Conservation (phyloP, 495 filamentous ascomycete genomes). For the Oidiodendron maius region DNA sequence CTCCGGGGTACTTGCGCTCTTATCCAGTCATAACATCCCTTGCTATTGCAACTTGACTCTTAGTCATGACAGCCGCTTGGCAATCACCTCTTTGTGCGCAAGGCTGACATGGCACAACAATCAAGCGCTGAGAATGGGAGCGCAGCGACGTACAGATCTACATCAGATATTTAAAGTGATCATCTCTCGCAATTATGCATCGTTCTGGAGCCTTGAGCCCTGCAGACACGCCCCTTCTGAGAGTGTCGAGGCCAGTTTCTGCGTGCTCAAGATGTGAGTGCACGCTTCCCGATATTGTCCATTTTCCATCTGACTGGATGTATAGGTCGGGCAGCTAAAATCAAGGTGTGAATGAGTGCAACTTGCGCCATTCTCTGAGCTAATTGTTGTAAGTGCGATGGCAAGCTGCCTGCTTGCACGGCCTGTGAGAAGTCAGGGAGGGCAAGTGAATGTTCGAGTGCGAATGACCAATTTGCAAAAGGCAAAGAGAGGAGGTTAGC, state of each 20-base stretch:
- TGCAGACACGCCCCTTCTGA: slow-evolving; percentile 69
- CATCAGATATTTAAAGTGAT: background rate
- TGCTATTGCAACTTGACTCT: too few relatives aligned
- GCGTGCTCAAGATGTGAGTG: slow-evolving; percentile 81
- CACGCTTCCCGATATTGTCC: background rate
- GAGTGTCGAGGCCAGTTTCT: slow-evolving; percentile 85
- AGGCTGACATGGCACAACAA: background rate
- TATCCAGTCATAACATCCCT: too few relatives aligned
- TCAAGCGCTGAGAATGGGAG: background rate
- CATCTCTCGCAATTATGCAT: slow-evolving; percentile 2
- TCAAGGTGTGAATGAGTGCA: slow-evolving; percentile 37
- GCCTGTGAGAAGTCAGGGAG: slow-evolving; percentile 84
- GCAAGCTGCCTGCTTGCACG: slow-evolving; percentile 87
- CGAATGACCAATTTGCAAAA: slow-evolving; percentile 87
- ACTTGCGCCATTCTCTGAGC: background rate
- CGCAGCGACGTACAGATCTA: background rate
- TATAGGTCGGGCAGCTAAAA: slow-evolving; percentile 73
- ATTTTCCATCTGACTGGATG: background rate
- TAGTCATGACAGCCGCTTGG: too few relatives aligned
- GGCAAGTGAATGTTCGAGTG: slow-evolving; percentile 78
- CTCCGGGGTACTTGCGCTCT: too few relatives aligned
- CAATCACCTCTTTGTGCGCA: too few relatives aligned
- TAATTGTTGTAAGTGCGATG: slow-evolving; percentile 61
- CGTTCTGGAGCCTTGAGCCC: slow-evolving; percentile 17
- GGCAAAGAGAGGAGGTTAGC: slow-evolving; percentile 76